Base-by-base conservation (phyloP, 768 basidiomycete genomes). In the Panellus pusillus region DNA sequence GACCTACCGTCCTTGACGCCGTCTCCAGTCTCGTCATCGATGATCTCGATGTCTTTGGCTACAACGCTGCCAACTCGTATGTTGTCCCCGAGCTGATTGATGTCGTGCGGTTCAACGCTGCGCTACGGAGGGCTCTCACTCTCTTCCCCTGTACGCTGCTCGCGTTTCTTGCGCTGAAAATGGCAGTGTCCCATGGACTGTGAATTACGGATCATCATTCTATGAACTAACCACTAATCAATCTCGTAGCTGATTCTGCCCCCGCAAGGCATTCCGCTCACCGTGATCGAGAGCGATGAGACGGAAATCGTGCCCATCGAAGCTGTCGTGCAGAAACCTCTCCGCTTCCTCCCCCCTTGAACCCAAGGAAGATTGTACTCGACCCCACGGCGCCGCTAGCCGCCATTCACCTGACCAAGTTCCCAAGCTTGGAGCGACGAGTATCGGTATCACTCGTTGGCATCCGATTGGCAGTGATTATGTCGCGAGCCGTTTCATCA, bases 401-500 rank as follows among this genome's bases (percentile, higher is more conserved):
- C 17, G 35, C 43, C 9, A 50, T 54, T 13, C 36, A 32, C 1
- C 42, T 55, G 42, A 55, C 54, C 18, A 19, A 39, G 28, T 55
- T 55, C n/a, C 37, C 54, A 45, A 45, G 17, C 43, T 55, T 9
- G 44, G 48, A 3, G 31, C 18, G 12, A 55, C 43, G 8, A 40
- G 54, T 15, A 46, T 55, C 11, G 54, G 47, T 19, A 45, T 55
- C 17, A 44, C 37, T 5, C 47, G 54, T 17, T 55, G 54, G 54
- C 54, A 55, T 24, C 54, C 47, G 9, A 50, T 55, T 13, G 54
- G 54, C 12, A 55, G 54, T 29, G 54, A 55, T 24, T 50, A 45
- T 35, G 54, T 55, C 12, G 54, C 54, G n/a, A 50, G 43, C 37
- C 43, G 48, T 6, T 55, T 55, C 19, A 55, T 55, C n/a, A 42